A percentile compares a stretch with the other conserved stretches of the same genome.
These are phyloP conservation scores for Diphasiastrum complanatum DNA, from an alignment of 83 land plant species.

Conservation along the genomic window DNA sequence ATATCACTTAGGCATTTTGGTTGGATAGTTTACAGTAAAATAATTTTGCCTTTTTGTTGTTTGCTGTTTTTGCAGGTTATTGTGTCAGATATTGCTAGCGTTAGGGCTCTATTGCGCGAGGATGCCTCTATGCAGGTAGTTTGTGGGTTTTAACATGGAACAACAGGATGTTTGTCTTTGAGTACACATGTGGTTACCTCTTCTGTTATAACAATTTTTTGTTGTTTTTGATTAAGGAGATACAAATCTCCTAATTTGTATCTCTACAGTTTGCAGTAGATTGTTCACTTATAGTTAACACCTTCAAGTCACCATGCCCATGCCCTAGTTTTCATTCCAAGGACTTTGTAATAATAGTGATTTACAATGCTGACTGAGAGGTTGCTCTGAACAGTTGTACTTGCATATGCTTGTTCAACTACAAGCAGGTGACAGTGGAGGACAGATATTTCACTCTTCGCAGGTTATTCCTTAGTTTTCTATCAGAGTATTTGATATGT, in stretches of 20 bases:
- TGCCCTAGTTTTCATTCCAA: no score
- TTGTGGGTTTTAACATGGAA: not conserved
- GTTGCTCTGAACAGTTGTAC: slow-evolving; percentile 23
- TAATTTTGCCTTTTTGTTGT: not conserved
- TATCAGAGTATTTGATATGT: slow-evolving; percentile 4
- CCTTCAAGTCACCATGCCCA: no score
- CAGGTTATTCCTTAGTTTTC: slow-evolving; percentile 19
- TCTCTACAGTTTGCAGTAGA: no score
- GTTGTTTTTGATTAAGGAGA: no score
- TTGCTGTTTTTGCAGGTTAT: slow-evolving; percentile 24
- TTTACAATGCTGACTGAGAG: not conserved
- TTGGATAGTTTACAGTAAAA: not conserved
- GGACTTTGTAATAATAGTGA: no score
- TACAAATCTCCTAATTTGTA: no score
- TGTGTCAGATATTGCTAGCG: slow-evolving; percentile 34
- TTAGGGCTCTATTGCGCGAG: slow-evolving; percentile 29
- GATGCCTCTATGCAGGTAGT: slow-evolving; percentile 29
- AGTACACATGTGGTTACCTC: no score
- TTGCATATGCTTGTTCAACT: slow-evolving; percentile 23
- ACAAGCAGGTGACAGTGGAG: slow-evolving; percentile 33
- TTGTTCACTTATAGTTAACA: no score
- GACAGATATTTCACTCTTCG: slow-evolving; percentile 27
- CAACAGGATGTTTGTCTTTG: no score
- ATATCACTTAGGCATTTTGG: no score
- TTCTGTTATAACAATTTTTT: no score